phyloP scores from a whole-genome alignment of 805 yeast genomes.

The Candida nonsorbophila region DNA sequence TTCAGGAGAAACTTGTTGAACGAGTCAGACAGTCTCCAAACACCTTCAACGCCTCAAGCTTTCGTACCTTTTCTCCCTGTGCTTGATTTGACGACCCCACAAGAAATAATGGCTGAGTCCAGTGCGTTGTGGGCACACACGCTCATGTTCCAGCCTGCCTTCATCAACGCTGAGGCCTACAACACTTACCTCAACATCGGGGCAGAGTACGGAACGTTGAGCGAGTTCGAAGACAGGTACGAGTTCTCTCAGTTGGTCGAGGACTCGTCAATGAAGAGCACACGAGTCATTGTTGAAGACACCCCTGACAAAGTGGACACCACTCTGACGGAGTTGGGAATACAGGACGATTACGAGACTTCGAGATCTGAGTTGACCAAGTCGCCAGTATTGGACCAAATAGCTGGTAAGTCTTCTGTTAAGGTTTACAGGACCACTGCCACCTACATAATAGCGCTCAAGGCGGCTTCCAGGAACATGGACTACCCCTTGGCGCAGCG shows the following conservation, averaged over 20 bases:
- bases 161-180: conserved; percentile 38
- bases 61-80: conserved; percentile 70
- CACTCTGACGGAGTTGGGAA: conserved; percentile 5
- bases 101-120: conserved; percentile 62
- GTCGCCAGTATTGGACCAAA: conserved; percentile 6
- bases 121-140: conserved; percentile 68
- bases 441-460: conserved; percentile 56
- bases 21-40: conserved; percentile 13
- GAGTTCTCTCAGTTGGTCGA: conserved; percentile 9
- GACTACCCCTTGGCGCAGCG: conserved; percentile 55
- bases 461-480: conserved; percentile 57
- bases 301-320: conserved; percentile 8
- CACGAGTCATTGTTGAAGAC: conserved; percentile 11
- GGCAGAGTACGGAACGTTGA: conserved; percentile 24
- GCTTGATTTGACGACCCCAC: conserved; percentile 28
- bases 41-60: conserved; percentile 2
- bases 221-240: conserved; percentile 30
- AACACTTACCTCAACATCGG: conserved; percentile 51
- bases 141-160: conserved; percentile 36
- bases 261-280: conserved; percentile 3
- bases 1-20: conserved; percentile 44
- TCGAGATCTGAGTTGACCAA: conserved; percentile 11
- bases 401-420: conserved; percentile 3
- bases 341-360: conserved; percentile 7
- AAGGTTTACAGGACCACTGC: conserved; percentile 30